Evolutionary conservation across 257 asterid genomes (phyloP).

Genomic region (Rauvolfia tetraphylla): DNA sequence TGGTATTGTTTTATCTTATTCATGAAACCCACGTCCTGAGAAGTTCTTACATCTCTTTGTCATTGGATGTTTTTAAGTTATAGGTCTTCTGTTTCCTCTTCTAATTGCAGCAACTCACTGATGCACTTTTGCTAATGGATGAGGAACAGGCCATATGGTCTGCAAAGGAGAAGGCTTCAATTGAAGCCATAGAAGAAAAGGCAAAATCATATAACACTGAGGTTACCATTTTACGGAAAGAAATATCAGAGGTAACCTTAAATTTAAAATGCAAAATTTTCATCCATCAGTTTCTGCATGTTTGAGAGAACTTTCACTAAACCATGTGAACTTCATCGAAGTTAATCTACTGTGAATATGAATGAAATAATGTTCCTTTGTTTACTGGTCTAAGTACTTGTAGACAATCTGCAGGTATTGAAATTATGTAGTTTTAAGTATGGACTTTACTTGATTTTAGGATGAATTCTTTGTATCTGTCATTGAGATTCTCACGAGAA

Average conservation of each 20-base stretch:
- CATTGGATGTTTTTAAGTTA: constrained; percentile 14
- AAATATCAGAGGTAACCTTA: constrained; percentile 59
- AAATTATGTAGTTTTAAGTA: background rate
- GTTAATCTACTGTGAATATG: too few species aligned
- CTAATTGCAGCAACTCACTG: constrained; percentile 71
- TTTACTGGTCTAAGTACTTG: background rate
- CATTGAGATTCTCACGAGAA: background rate
- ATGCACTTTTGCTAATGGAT: constrained; percentile 85
- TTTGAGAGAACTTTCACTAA: background rate
- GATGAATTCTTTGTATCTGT: background rate
- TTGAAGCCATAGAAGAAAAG: constrained; percentile 59
- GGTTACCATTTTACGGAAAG: constrained; percentile 43
- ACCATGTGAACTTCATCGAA: background rate
- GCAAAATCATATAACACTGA: constrained; percentile 46
- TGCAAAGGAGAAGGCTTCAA: constrained; percentile 81
- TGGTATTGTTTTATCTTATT: constrained; percentile 42
- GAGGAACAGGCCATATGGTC: constrained; percentile 94
- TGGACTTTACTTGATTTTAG: background rate
- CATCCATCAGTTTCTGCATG: background rate
- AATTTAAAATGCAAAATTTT: constrained; percentile 2
- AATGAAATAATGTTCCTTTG: background rate
- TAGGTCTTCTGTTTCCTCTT: constrained; percentile 16
- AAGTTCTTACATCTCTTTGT: constrained; percentile 1
- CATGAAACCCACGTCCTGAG: background rate
- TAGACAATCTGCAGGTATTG: background rate